phyloP scores from a whole-genome alignment of 495 filamentous ascomycete genomes.

The Daldinia caldariorum region DNA sequence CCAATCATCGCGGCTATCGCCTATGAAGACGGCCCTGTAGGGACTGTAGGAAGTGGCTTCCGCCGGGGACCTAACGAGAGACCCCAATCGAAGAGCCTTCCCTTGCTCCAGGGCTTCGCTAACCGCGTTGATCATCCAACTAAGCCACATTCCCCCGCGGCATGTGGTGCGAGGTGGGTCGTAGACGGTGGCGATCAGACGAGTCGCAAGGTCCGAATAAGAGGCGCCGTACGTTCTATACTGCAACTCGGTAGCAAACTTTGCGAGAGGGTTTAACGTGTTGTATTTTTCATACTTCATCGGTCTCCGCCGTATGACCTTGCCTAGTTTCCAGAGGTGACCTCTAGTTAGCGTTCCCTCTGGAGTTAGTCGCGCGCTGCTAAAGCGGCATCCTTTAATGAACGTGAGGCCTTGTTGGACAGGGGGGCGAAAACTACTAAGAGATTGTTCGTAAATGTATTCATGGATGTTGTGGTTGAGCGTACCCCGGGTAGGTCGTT shows the following conservation, averaged over 20 bases:
- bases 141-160: slow-evolving; percentile 15
- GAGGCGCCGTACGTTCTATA: slow-evolving; percentile 34
- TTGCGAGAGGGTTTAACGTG: slow-evolving; percentile 34
- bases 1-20: slow-evolving; percentile 36
- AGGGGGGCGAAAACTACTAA: slow-evolving; percentile 45
- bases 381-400: slow-evolving; percentile 50
- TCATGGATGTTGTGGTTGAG: slow-evolving; percentile 41
- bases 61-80: slow-evolving; percentile 20
- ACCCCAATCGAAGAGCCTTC: slow-evolving; percentile 42
- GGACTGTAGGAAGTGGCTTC: slow-evolving; percentile 23
- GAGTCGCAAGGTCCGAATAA: slow-evolving; percentile 30
- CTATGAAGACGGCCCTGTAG: slow-evolving; percentile 45
- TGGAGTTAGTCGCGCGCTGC: slow-evolving; percentile 37
- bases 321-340: slow-evolving; percentile 48
- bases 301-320: slow-evolving; percentile 42
- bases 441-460: slow-evolving; percentile 41
- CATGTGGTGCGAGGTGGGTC: not conserved
- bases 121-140: slow-evolving; percentile 41
- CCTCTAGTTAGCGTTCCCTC: slow-evolving; percentile 42
- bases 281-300: slow-evolving; percentile 41
- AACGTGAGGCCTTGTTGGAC: slow-evolving; percentile 45
- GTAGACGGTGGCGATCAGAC: slow-evolving; percentile 10
- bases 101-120: slow-evolving; percentile 42
- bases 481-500: slow-evolving; percentile 11
- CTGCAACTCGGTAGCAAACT: slow-evolving; percentile 41